phyloP scores from a whole-genome alignment of 106 monocot species.

The Hemerocallis citrina region DNA sequence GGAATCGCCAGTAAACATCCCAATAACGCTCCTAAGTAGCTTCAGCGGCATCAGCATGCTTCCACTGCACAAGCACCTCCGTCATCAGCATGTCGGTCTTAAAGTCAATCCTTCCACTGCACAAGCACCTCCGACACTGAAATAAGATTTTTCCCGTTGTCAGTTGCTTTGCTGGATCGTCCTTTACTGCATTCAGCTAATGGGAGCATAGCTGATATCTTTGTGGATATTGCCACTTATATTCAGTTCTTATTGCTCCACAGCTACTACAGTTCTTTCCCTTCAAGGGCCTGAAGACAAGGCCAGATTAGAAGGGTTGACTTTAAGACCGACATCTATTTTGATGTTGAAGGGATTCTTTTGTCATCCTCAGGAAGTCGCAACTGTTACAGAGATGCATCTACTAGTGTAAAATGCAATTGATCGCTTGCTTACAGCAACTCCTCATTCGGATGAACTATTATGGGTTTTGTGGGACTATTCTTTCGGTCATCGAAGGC shows the following conservation, averaged over 20 bases:
- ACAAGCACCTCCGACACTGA: no score
- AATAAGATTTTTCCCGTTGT: slow-evolving; percentile 84
- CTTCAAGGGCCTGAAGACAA: slow-evolving; percentile 62
- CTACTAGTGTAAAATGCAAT: no score
- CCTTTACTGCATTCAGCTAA: slow-evolving; percentile 41
- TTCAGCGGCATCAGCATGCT: no score
- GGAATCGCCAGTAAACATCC: no score
- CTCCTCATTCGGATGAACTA: no score
- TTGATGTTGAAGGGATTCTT: slow-evolving; percentile 85
- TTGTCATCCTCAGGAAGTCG: slow-evolving; percentile 82
- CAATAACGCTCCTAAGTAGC: no score
- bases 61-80: no score
- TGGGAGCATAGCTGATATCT: slow-evolving; percentile 41
- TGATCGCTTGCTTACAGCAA: no score
- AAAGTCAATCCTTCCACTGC: no score
- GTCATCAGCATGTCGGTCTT: no score
- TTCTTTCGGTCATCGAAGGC: no score
- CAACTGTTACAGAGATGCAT: slow-evolving; percentile 69
- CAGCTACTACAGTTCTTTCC: slow-evolving; percentile 57
- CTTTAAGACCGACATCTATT: slow-evolving; percentile 65
- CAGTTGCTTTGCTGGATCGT: slow-evolving; percentile 76
- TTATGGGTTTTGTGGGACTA: no score
- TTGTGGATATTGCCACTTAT: slow-evolving; percentile 61
- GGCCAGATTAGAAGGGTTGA: slow-evolving; percentile 41
- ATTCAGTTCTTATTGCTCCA: slow-evolving; percentile 77